Percentiles rank a stretch among this genome's conserved stretches.
These are phyloP conservation scores for Neonectria neomacrospora DNA, from an alignment of 2,329 filamentous ascomycete genomes.

Conservation along the genomic window DNA sequence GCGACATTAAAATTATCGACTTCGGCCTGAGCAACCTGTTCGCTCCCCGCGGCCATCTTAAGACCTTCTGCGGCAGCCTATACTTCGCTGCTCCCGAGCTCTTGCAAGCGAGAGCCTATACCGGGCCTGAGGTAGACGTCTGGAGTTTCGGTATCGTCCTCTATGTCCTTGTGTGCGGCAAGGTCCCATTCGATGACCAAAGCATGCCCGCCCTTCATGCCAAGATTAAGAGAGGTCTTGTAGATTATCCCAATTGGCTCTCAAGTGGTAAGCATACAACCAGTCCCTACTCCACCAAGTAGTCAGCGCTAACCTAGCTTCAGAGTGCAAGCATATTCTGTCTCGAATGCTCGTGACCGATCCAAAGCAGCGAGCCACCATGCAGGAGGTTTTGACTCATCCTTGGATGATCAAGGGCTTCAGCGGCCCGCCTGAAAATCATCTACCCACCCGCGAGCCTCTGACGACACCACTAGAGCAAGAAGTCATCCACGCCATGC, in stretches of 20 bases:
- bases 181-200: slow-evolving; percentile 98
- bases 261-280: slow-evolving; percentile 74
- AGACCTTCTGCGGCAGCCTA: slow-evolving; percentile 96
- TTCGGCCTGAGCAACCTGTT: slow-evolving; percentile 98
- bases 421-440: slow-evolving; percentile 86
- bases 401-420: slow-evolving; percentile 97
- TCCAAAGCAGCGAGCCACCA: slow-evolving; percentile 83
- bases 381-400: slow-evolving; percentile 93
- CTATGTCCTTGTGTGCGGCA: slow-evolving; percentile 96
- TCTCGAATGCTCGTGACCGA: slow-evolving; percentile 97
- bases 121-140: slow-evolving; percentile 94
- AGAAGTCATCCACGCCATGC: slow-evolving; percentile 91
- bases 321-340: slow-evolving; percentile 94
- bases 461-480: slow-evolving; percentile 85
- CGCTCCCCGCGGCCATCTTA: slow-evolving; percentile 83
- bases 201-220: slow-evolving; percentile 98
- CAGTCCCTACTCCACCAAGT: not conserved
- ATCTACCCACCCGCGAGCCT: slow-evolving; percentile 84
- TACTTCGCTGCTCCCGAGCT: slow-evolving; percentile 98
- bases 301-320: slow-evolving; percentile 49
- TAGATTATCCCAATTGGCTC: slow-evolving; percentile 95
- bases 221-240: slow-evolving; percentile 97
- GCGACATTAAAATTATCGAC: slow-evolving; percentile 99
- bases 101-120: slow-evolving; percentile 92
- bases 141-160: slow-evolving; percentile 99